Evolutionary conservation across 1,284 basidiomycete species (phyloP), one percentile per base, ranked within the genome.

Genomic region (Trichosporon sp.): DNA sequence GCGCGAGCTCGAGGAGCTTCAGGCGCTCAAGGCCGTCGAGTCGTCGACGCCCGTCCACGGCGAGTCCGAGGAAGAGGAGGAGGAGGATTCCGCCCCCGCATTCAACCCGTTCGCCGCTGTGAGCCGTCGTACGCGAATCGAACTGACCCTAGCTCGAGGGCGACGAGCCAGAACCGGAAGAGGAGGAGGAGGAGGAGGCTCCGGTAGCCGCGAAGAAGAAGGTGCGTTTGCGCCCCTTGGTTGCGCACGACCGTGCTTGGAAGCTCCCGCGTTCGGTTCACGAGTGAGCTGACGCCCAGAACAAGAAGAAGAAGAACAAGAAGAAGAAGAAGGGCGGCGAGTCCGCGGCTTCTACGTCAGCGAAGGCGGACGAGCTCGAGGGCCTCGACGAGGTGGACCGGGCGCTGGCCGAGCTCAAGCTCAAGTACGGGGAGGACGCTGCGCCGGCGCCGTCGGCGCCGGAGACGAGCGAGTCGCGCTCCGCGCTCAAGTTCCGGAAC

Each of bases 381-480:
- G 77, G 86, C 83, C 29, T 91, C 72, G 91, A 95, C 75, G 92
- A 95, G 73, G 85, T 96, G 31, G 93, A 95, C 77, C 86, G 88
- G 68, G 93, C 90, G 0, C 85, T 96, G 9, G 90, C 89, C 2
- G 93, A 95, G 77, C 85, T 97, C 25, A 90, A 91, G 3, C 74
- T 89, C 68, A 91, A 91, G 89, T 75, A 76, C 64, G 75, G 74
- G 7, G 75, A 78, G 11, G 70, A 69, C n/a, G 42, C 69, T 12
- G 67, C 51, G 12, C 65, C 64, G 1, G 25, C 64, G 15, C 60
- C 68, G 6, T 60, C 62, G 1, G 66, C 32, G 1, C 62, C 70
- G 3, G 68, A 69, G 29, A 60, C 64, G 23, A 38, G 42, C 42
- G 71, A 72, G 64, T 63, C 71, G 6, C 68, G 69, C 32, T 70